Base-by-base conservation (phyloP, 2,329 filamentous ascomycete genomes). In the Trichophyton equinum region DNA sequence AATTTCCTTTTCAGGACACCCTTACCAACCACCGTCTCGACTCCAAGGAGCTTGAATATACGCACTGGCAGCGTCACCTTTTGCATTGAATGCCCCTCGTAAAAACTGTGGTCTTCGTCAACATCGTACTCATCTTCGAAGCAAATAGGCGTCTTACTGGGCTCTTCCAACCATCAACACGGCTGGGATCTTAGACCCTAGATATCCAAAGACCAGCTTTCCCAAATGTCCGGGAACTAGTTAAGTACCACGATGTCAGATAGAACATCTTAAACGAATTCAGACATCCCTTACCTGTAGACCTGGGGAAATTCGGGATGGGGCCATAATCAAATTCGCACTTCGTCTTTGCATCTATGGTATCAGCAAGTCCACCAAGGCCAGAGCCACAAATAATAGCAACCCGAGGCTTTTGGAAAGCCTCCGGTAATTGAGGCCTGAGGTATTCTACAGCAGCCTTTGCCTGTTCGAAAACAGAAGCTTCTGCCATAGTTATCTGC, bases 351-450 rank as follows among this genome's bases (percentile, higher is more conserved):
- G 82, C 74, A 53, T 63, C 59, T 46, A 64, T 60, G 3, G 65
- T 62, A 61, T 81, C 75, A 62, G 79, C 82, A 40, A 87, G 77
- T 1, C 82, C 83, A 46, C 83, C 83, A 7, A 87, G 72, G 2
- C 84, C 84, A 57, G 82, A 85, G 36, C 84, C 84, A 68, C 84
- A 87, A 25, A 86, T 79, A 61, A 87, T 83, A 44, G 82, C 84
- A 63, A 86, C 78, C 61, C 77, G 76, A 9, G 84, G 84, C 1
- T 73, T 71, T 60, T 79, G 75, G n/a, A 84, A 69, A 15, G 69
- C 63, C 46, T 71, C 68, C 15, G 82, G 81, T n/a, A 85, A 69
- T 55, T 73, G 73, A 22, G 73, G 68, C 57, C 74, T 77, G 22
- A 86, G 70, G 65, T 78, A 81, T 15, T 72, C 67, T 59, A 76